Evolutionary conservation across 768 basidiomycete species (phyloP), one percentile per base, ranked within the genome.

Genomic region (Leccinum broughii): DNA sequence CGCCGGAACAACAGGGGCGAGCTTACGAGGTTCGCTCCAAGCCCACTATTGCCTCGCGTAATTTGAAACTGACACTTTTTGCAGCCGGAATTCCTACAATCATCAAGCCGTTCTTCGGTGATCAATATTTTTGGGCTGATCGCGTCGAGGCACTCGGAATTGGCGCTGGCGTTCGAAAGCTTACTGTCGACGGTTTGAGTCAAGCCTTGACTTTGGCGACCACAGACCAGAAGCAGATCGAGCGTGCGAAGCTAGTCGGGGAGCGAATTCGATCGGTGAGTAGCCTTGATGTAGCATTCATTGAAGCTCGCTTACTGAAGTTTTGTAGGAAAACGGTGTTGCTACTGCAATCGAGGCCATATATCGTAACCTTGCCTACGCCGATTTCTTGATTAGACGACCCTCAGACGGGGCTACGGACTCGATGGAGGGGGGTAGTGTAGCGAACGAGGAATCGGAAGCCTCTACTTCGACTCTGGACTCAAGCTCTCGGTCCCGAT

Each of bases 91-190:
- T 94, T 55, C 96, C 97, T 1, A 98, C 95, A 1, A 90, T 99
- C 67, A 93, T 98, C 71, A 88, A 88, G 63, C 96, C 97, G 0
- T 99, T 98, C 83, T 99, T 98, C 68, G 96, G 97, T 3, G 95
- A 98, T 72, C 95, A 98, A 68, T 93, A 90, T 72, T 96, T 98
- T 77, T 98, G 94, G 94, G 93, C 93, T 3, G 93, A 99, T 74
- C 89, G 96, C 30, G 93, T 98, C n/a, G 94, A 97, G 73, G 93
- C 95, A 2, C 82, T 99, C 46, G 95, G 95, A 39, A 86, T 98
- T 53, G 97, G 96, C 50, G 82, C 87, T 32, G 86, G 89, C 55
- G 88, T 99, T 54, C 85, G 92, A 66, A 96, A 95, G 74, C 79
- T 98, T 57, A 94, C 91, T 11, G 87, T 89, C 14, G 84, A 91